Conservation (phyloP, 1,139 yeast genomes). For the Groenewaldozyma auringiensis region DNA sequence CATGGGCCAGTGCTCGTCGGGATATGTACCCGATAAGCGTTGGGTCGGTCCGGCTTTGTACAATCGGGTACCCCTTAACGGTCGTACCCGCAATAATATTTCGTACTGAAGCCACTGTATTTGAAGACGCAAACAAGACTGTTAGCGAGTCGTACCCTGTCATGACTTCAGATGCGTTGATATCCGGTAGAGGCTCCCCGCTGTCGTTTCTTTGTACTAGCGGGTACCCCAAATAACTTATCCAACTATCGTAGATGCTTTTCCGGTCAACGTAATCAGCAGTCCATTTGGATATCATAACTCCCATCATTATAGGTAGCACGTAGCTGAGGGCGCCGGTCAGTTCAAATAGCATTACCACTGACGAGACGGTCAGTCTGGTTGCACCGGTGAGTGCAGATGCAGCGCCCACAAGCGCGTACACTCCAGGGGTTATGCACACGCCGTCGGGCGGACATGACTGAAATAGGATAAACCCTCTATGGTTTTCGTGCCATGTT, state of each 20-base stretch:
- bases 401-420: conserved; percentile 96
- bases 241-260: conserved; percentile 40
- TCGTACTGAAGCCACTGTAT: conserved; percentile 18
- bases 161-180: conserved; percentile 29
- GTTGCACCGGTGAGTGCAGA: conserved; percentile 93
- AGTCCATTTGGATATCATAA: conserved; percentile 41
- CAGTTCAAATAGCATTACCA: conserved; percentile 89
- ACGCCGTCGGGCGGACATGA: conserved; percentile 40
- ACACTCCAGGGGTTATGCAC: conserved; percentile 86
- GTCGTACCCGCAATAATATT: conserved; percentile 15
- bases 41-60: conserved; percentile 25
- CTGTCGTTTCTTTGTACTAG: conserved; percentile 32
- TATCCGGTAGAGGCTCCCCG: conserved; percentile 30
- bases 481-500: conserved; percentile 25
- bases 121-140: conserved; percentile 11
- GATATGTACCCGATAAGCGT: conserved; percentile 38
- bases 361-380: conserved; percentile 84
- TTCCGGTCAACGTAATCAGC: conserved; percentile 35
- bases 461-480: conserved; percentile 25
- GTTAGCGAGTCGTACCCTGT: conserved; percentile 23
- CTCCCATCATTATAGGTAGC: conserved; percentile 77
- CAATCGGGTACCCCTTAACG: conserved; percentile 38
- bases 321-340: conserved; percentile 90
- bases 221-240: conserved; percentile 34
- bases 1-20: conserved; percentile 30